A percentile compares a stretch with the other conserved stretches of the same genome.
Conservation (phyloP, 495 filamentous ascomycete species). For the Penicillium ochrochloron region DNA sequence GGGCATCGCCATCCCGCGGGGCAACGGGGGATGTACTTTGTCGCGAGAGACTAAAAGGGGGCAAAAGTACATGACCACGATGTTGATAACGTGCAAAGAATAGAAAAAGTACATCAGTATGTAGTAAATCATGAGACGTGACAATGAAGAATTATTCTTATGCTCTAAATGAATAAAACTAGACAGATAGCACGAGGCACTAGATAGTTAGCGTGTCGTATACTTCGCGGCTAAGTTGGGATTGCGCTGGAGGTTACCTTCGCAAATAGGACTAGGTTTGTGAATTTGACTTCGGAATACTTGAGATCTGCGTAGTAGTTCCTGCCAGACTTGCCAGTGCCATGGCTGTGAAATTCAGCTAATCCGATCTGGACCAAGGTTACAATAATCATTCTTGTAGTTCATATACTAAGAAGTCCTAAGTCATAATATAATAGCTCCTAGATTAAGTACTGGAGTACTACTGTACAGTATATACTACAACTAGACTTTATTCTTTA, state of each 20-base stretch:
- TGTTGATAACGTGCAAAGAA: neutral
- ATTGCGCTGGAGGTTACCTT: neutral
- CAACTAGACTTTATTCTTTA: no score
- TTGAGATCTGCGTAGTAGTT: neutral
- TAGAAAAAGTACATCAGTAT: no score
- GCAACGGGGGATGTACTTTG: slow-evolving; percentile 7
- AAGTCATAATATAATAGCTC: neutral
- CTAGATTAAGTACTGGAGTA: no score
- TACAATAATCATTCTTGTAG: neutral
- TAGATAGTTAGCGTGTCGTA: neutral
- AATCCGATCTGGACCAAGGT: neutral
- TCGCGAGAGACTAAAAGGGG: neutral
- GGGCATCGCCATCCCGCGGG: slow-evolving; percentile 4
- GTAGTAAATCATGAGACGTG: neutral
- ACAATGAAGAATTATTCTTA: neutral
- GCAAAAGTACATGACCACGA: neutral
- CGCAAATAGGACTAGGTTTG: neutral
- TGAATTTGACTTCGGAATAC: neutral
- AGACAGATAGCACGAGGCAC: neutral
- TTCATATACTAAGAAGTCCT: neutral
- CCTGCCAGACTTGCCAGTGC: neutral
- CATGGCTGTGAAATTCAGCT: neutral
- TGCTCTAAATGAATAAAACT: neutral
- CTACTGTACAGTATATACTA: no score
- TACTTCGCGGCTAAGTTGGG: neutral